Conservation (phyloP, 2,329 filamentous ascomycete genomes). For the Ophiocordyceps camponoti-leonardi region DNA sequence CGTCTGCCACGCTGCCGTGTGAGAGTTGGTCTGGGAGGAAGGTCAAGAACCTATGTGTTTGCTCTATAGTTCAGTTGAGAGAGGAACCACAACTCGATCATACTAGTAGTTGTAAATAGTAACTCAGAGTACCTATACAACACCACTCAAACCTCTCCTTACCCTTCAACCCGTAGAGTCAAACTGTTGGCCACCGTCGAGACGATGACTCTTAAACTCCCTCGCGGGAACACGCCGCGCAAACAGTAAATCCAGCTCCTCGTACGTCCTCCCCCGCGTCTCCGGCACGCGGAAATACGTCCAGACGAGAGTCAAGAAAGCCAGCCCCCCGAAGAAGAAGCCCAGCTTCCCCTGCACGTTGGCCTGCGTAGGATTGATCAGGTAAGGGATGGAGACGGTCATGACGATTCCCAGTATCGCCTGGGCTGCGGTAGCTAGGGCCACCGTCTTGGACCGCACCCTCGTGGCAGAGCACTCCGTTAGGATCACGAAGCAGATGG, state of each 20-base stretch:
- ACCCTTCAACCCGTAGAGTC: not conserved
- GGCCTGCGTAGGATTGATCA: conserved; percentile 15
- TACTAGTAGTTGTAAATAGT: too few relatives aligned
- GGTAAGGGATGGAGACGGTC: conserved; percentile 13
- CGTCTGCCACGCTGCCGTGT: conserved; percentile 9
- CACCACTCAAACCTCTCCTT: too few relatives aligned
- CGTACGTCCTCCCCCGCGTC: conserved; percentile 14
- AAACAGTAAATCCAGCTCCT: conserved; percentile 18
- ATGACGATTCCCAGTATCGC: conserved; percentile 11
- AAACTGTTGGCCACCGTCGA: not conserved
- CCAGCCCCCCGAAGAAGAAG: conserved; percentile 14
- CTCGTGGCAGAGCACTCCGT: conserved; percentile 23
- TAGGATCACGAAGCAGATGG: conserved; percentile 24
- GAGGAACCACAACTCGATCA: too few relatives aligned
- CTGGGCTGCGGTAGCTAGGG: conserved; percentile 17
- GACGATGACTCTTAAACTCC: conserved; percentile 13
- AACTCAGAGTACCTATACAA: not conserved
- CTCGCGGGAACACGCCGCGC: conserved; percentile 12
- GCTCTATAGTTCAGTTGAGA: too few relatives aligned
- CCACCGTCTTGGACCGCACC: conserved; percentile 24
- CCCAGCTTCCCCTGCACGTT: conserved; percentile 18
- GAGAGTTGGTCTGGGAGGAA: too few relatives aligned
- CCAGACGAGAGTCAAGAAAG: conserved; percentile 11
- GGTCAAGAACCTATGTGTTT: too few relatives aligned
- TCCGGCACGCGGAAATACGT: conserved; percentile 17